A percentile compares a stretch with the other conserved stretches of the same genome.
These are phyloP conservation scores for Nemania sp. DNA, from an alignment of 2,329 filamentous ascomycete genomes.

Conservation along the genomic window DNA sequence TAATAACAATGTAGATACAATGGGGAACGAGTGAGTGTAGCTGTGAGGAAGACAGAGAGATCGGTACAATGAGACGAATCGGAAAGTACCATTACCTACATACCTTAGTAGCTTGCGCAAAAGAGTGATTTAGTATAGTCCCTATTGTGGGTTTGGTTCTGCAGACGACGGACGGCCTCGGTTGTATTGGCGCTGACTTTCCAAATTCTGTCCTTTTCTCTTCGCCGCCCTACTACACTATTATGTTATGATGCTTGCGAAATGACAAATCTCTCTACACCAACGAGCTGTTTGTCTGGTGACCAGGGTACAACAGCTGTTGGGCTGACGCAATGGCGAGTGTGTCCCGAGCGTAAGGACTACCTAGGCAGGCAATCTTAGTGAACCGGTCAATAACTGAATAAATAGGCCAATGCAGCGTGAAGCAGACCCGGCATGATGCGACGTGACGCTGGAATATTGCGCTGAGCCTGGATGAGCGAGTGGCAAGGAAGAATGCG, in stretches of 20 bases:
- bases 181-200: conserved; percentile 34
- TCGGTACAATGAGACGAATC: not conserved
- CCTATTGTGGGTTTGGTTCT: conserved; percentile 28
- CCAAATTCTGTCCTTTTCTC: conserved; percentile 29
- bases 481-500: conserved; percentile 27
- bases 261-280: conserved; percentile 43
- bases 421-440: conserved; percentile 36
- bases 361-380: conserved; percentile 24
- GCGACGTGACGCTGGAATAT: conserved; percentile 38
- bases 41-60: not conserved
- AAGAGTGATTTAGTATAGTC: conserved; percentile 26
- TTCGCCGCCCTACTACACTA: conserved; percentile 29
- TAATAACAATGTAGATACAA: conserved; percentile 7
- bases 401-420: conserved; percentile 27
- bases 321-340: conserved; percentile 32
- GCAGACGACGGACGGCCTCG: conserved; percentile 27
- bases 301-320: conserved; percentile 35
- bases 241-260: conserved; percentile 40
- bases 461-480: conserved; percentile 20
- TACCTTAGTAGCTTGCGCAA: conserved; percentile 3
- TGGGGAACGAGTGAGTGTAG: not conserved
- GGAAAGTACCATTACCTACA: conserved; percentile 12
- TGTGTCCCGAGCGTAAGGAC: conserved; percentile 23
- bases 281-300: conserved; percentile 32
- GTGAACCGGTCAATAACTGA: conserved; percentile 29